Evolutionary conservation across 257 asterid genomes (phyloP).

Genomic region (Hygrophila difformis): DNA sequence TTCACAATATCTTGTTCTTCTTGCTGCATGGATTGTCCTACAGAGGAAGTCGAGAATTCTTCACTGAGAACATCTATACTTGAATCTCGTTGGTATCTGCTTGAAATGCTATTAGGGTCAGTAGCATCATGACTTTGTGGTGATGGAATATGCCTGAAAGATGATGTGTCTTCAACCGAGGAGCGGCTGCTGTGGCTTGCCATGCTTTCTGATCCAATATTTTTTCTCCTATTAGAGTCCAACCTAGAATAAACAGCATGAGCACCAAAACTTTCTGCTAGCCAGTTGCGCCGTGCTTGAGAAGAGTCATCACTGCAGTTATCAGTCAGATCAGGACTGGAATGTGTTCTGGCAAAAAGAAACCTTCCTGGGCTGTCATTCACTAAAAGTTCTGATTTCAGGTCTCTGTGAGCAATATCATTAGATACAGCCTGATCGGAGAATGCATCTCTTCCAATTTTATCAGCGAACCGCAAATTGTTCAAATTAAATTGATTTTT

Average conservation of each 20-base stretch:
- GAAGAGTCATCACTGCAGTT: conserved; percentile 38
- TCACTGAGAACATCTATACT: conserved; percentile 43
- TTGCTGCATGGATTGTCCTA: conserved; percentile 44
- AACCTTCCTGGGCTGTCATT: conserved; percentile 54
- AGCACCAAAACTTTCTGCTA: conserved; percentile 39
- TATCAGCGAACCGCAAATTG: conserved; percentile 34
- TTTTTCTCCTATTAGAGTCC: conserved; percentile 39
- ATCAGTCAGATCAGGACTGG: conserved; percentile 93
- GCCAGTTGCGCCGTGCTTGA: conserved; percentile 31
- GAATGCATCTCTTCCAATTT: conserved; percentile 27
- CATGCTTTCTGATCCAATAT: conserved; percentile 40
- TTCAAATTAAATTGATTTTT: conserved; percentile 33
- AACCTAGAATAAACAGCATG: conserved; percentile 31
- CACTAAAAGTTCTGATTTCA: conserved; percentile 40
- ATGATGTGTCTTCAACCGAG: conserved; percentile 38
- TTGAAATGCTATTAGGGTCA: conserved; percentile 41
- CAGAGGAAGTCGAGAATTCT: conserved; percentile 48
- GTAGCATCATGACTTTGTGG: conserved; percentile 40
- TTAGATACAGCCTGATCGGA: conserved; percentile 34
- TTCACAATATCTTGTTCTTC: conserved; percentile 87
- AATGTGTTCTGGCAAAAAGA: conserved; percentile 72
- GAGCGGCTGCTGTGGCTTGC: conserved; percentile 34
- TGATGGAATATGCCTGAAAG: conserved; percentile 30
- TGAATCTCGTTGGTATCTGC: conserved; percentile 36
- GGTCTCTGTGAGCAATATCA: conserved; percentile 46